phyloP scores from a whole-genome alignment of 148 eudicot species.

The Camellia sinensis region DNA sequence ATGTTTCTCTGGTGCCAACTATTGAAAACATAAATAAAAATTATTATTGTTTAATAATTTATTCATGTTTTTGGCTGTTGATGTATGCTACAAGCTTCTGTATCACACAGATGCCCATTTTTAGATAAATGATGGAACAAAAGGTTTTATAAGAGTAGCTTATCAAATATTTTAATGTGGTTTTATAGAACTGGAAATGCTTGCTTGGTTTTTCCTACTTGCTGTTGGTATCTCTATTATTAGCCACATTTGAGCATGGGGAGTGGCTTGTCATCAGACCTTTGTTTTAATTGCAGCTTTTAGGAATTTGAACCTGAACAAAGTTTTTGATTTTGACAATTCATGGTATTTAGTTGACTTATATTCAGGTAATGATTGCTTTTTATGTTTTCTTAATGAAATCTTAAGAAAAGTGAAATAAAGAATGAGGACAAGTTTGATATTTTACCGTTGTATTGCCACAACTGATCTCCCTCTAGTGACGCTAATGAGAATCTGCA shows the following conservation, averaged over 20 bases:
- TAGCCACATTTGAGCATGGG: not conserved
- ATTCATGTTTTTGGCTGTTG: slow-evolving; percentile 2
- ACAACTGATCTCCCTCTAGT: not conserved
- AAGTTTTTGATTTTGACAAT: not conserved
- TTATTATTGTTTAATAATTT: not conserved
- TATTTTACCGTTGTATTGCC: not conserved
- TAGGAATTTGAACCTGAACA: not conserved
- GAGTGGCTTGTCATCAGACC: not conserved
- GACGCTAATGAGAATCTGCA: not conserved
- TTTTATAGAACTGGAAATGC: not conserved
- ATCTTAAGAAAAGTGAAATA: not conserved
- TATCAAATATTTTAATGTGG: not conserved
- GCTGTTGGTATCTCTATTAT: not conserved
- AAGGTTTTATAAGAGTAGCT: not conserved
- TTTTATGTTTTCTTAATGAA: not conserved
- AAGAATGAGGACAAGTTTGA: not conserved
- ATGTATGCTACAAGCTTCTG: not conserved
- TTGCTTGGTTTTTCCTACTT: not conserved
- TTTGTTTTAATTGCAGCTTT: not conserved
- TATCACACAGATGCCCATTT: no score
- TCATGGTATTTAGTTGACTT: not conserved
- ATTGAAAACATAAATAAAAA: not conserved
- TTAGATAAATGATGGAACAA: not conserved
- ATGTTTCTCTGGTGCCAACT: not conserved
- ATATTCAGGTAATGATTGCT: not conserved